Evolutionary conservation across 257 asterid genomes (phyloP).

Genomic region (Forsythia suspensa): DNA sequence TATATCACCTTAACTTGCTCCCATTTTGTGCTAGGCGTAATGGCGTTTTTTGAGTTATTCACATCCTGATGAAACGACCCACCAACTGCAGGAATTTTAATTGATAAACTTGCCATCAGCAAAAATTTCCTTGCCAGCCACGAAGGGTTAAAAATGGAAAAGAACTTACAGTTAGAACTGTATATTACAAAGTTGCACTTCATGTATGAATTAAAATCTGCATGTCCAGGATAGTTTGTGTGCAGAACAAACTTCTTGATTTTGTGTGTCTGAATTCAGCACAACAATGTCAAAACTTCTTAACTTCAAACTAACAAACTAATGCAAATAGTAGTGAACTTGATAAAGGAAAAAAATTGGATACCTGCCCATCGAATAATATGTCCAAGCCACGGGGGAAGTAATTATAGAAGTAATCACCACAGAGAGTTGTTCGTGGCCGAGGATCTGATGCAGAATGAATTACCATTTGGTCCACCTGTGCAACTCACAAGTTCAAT

Average conservation of each 20-base stretch:
- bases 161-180: slow-evolving; percentile 50
- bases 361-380: slow-evolving; percentile 80
- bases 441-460: slow-evolving; percentile 83
- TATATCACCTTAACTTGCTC: slow-evolving; percentile 75
- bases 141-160: background rate
- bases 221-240: slow-evolving; percentile 91
- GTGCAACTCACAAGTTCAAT: slow-evolving; percentile 23
- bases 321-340: background rate
- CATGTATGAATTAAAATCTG: slow-evolving; percentile 83
- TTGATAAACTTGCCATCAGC: background rate
- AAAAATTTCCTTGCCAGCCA: slow-evolving; percentile 2
- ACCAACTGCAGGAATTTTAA: slow-evolving; percentile 39
- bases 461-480: slow-evolving; percentile 91
- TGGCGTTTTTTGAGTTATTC: slow-evolving; percentile 36
- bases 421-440: slow-evolving; percentile 71
- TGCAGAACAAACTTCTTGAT: slow-evolving; percentile 81
- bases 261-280: slow-evolving; percentile 60
- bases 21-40: slow-evolving; percentile 78
- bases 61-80: slow-evolving; percentile 49
- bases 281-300: slow-evolving; percentile 11
- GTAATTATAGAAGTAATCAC: slow-evolving; percentile 78
- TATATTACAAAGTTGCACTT: slow-evolving; percentile 74
- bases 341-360: background rate
- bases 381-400: slow-evolving; percentile 79
- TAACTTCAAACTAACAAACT: background rate